Evolutionary conservation across 2,329 filamentous ascomycete genomes (phyloP), one percentile per base, ranked within the genome.

Genomic region (Apiospora kogelbergensis): DNA sequence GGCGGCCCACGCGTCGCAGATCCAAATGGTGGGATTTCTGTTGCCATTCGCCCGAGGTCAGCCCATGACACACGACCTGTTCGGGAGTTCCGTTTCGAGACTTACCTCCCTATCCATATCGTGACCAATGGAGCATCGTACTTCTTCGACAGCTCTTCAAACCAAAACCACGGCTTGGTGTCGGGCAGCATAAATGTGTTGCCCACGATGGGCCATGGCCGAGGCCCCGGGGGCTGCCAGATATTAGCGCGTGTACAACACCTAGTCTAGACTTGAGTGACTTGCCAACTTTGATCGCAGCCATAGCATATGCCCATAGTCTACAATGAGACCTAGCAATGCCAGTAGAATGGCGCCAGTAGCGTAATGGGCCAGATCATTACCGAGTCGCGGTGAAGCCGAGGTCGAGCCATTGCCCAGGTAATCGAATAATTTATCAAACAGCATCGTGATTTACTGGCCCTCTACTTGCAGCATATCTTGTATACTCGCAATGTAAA

Each of bases 81-180:
- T n/a, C 30, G 26, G 26, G 30, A n/a, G 6, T 2, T 33, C 17
- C 26, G 53, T 17, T 33, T 60, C 30, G 10, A 10, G 9, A 66
- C 72, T 75, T 64, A 81, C 80, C 81, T 77, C n/a, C 84, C 84
- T 63, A 88, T 85, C 86, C 86, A 88, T 72, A 86, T 84, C 0
- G 86, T 88, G 64, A 89, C 84, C 7, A 88, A 73, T 0, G 85
- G 83, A 0, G 82, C 79, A 6, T 84, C 76, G 73, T 86, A 84
- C 63, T 78, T 74, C 71, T 85, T 84, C 3, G 86, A 85, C 0
- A 88, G 76, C 71, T 84, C 74, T 67, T 89, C 85, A 71, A 89
- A 88, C 75, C 85, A 86, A 30, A 88, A 81, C 87, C 87, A 89
- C 2, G 87, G 86, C 73, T 88, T 88, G 68, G 79, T 81, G 30